These are phyloP conservation scores for Epicoccum nigrum DNA, from an alignment of 2,329 filamentous ascomycete genomes.

Conservation along the genomic window DNA sequence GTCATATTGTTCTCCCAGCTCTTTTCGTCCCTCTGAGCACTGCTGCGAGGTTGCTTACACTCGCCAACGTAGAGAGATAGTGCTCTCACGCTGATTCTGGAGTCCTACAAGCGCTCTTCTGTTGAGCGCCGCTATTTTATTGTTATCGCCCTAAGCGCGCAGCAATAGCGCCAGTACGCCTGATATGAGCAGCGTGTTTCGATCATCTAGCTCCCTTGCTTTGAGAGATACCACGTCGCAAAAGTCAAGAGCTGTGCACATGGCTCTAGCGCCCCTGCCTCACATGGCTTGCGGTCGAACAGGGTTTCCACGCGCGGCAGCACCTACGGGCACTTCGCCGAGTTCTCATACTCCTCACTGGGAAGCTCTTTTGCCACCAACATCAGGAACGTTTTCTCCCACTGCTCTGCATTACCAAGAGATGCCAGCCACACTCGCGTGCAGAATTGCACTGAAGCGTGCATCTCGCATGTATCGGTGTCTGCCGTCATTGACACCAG, in stretches of 20 bases:
- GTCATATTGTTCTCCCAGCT: no score
- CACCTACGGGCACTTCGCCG: constrained; percentile 21
- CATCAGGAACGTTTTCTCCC: constrained; percentile 16
- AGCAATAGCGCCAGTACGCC: constrained; percentile 9
- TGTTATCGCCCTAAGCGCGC: background rate
- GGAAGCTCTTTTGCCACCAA: constrained; percentile 21
- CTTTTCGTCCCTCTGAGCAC: no score
- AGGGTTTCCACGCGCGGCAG: constrained; percentile 21
- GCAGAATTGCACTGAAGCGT: constrained; percentile 23
- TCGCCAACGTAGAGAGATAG: no score
- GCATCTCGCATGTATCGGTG: background rate
- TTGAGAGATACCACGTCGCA: constrained; percentile 16
- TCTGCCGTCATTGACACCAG: background rate
- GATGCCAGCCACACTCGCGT: constrained; percentile 23
- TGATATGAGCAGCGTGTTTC: no score
- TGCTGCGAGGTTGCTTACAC: no score
- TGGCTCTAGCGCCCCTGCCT: constrained; percentile 5
- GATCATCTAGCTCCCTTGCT: no score
- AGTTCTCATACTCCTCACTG: constrained; percentile 15
- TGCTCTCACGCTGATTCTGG: background rate
- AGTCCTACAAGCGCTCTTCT: background rate
- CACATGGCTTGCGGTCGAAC: constrained; percentile 7
- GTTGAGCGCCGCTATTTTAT: background rate
- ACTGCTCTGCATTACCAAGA: constrained; percentile 11
- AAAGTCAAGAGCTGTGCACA: constrained; percentile 21